A percentile compares a stretch with the other conserved stretches of the same genome.
Evolutionary conservation across 2,329 filamentous ascomycete species (phyloP).

Genomic region (Aspergillus cejpii): DNA sequence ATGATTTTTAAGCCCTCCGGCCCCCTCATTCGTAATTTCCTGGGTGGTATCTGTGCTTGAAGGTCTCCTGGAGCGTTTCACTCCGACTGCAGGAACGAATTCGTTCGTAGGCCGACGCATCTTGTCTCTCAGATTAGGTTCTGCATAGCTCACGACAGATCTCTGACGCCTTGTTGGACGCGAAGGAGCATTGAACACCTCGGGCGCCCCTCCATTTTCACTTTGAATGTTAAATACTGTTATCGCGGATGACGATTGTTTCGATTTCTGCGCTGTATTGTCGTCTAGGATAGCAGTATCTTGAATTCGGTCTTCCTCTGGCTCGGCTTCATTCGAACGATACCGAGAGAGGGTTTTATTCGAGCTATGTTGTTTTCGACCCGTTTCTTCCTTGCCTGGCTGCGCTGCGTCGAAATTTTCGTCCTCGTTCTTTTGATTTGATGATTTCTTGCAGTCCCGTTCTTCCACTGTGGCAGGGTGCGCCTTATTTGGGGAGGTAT

Average conservation of each 20-base stretch:
- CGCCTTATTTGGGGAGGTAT: slow-evolving; percentile 27
- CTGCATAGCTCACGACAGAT: slow-evolving; percentile 68
- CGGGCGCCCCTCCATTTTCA: background rate
- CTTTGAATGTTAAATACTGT: background rate
- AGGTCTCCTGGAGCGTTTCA: slow-evolving; percentile 42
- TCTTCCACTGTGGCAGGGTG: background rate
- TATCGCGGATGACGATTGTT: background rate
- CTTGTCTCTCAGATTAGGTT: slow-evolving; percentile 73
- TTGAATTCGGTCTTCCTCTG: background rate
- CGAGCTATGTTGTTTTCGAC: background rate
- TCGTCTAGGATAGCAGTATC: background rate
- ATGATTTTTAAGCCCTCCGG: slow-evolving; percentile 5
- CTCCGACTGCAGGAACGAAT: slow-evolving; percentile 64
- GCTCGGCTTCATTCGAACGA: background rate
- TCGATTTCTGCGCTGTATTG: background rate
- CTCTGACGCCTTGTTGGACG: slow-evolving; percentile 62
- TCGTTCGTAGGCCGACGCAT: slow-evolving; percentile 76
- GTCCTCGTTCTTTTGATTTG: background rate
- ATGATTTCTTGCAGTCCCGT: background rate
- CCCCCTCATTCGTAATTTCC: slow-evolving; percentile 4
- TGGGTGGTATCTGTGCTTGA: slow-evolving; percentile 35
- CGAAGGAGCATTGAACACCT: slow-evolving; percentile 47
- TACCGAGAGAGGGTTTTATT: background rate
- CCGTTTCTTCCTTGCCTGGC: background rate
- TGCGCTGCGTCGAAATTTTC: background rate